Percentiles rank a stretch among this genome's conserved stretches.
These are phyloP conservation scores for Cucurbita ficifolia DNA, from an alignment of 306 rosid species.

Conservation along the genomic window DNA sequence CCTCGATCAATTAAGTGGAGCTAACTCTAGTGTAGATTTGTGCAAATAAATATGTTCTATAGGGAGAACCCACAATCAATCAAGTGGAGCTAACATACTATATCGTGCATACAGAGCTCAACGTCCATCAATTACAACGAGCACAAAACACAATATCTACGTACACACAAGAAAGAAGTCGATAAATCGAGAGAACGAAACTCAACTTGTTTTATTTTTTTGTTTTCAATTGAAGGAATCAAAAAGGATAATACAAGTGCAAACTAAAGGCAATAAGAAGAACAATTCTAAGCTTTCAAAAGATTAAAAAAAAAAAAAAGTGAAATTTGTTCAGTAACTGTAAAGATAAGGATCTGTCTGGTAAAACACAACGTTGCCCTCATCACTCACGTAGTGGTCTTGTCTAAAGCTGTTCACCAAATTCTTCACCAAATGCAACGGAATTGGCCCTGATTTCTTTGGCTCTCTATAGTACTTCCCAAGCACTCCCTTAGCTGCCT, in stretches of 20 bases:
- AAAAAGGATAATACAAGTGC: background rate
- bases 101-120: too few relatives aligned
- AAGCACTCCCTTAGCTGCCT: slow-evolving; percentile 54
- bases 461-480: slow-evolving; percentile 89
- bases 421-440: slow-evolving; percentile 49
- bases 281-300: background rate
- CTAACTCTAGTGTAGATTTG: too few relatives aligned
- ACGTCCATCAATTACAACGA: background rate
- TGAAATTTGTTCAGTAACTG: background rate
- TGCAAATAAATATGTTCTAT: too few relatives aligned
- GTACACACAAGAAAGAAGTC: too few relatives aligned
- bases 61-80: too few relatives aligned
- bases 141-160: background rate
- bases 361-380: slow-evolving; percentile 59
- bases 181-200: background rate
- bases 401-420: slow-evolving; percentile 42
- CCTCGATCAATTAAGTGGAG: too few relatives aligned
- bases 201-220: background rate
- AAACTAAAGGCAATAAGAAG: background rate
- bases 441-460: slow-evolving; percentile 64
- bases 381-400: slow-evolving; percentile 76
- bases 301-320: background rate
- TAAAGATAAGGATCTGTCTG: slow-evolving; percentile 36
- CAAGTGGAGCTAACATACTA: too few relatives aligned
- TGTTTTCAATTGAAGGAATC: background rate